phyloP scores from a whole-genome alignment of 2,329 filamentous ascomycete species.

The Graphilbum fragrans region DNA sequence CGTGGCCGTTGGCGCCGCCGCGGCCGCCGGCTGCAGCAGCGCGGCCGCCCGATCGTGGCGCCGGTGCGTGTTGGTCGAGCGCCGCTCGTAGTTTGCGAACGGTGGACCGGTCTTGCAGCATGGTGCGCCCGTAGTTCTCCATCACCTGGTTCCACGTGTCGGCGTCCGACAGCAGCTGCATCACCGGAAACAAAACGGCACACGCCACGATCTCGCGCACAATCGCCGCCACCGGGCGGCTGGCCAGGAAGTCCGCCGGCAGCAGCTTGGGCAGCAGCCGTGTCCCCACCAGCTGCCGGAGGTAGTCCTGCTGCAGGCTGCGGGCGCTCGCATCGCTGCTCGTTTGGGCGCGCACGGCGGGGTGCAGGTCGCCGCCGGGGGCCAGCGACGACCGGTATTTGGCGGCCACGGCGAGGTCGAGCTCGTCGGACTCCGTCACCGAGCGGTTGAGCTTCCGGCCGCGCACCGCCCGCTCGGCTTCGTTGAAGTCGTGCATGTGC shows the following conservation, averaged over 20 bases:
- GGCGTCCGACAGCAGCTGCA: conserved; percentile 74
- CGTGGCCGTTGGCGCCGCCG: neutral
- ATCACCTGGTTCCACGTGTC: conserved; percentile 97
- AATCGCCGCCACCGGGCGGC: conserved; percentile 67
- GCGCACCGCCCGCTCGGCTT: conserved; percentile 76
- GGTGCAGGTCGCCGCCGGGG: conserved; percentile 59
- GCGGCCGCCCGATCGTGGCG: conserved; percentile 33
- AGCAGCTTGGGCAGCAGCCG: conserved; percentile 64
- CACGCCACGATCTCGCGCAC: conserved; percentile 87
- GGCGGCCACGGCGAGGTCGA: conserved; percentile 88
- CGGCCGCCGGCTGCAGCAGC: conserved; percentile 22
- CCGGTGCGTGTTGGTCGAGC: conserved; percentile 84
- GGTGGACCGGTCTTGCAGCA: conserved; percentile 90
- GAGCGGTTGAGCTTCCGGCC: conserved; percentile 80
- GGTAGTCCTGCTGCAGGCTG: conserved; percentile 74
- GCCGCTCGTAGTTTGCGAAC: conserved; percentile 85
- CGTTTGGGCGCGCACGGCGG: conserved; percentile 69
- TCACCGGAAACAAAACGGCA: conserved; percentile 72
- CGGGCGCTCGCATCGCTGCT: conserved; percentile 63
- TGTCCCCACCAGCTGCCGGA: conserved; percentile 57
- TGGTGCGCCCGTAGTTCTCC: conserved; percentile 74
- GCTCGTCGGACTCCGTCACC: conserved; percentile 90
- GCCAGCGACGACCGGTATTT: conserved; percentile 61
- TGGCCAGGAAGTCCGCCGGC: conserved; percentile 61
- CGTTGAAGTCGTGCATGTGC: conserved; percentile 82